phyloP scores from a whole-genome alignment of 2,329 filamentous ascomycete genomes.

The Calonectria ilicicola region DNA sequence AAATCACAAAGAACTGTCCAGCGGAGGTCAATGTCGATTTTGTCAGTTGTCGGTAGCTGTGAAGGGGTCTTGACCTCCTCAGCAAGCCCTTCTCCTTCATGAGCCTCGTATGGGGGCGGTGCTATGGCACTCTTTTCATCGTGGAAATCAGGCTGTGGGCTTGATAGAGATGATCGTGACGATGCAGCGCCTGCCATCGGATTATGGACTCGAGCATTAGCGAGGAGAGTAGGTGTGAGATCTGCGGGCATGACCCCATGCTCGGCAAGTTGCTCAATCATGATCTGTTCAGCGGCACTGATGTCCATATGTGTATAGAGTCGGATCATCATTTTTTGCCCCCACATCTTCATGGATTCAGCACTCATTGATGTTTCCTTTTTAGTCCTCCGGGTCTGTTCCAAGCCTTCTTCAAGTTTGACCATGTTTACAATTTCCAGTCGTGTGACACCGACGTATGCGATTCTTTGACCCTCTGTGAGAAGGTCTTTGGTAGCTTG shows the following conservation, averaged over 20 bases:
- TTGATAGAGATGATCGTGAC: constrained; percentile 30
- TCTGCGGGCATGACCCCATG: constrained; percentile 90
- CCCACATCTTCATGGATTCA: constrained; percentile 93
- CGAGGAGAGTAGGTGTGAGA: constrained; percentile 87
- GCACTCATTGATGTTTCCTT: constrained; percentile 77
- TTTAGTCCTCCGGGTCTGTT: constrained; percentile 73
- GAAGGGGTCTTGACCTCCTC: constrained; percentile 85
- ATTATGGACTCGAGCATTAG: constrained; percentile 93
- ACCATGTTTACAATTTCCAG: constrained; percentile 84
- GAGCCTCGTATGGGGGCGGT: constrained; percentile 71
- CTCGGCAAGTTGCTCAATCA: constrained; percentile 96
- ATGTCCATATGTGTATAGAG: constrained; percentile 98
- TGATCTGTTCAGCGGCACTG: constrained; percentile 88
- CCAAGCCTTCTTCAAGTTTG: constrained; percentile 72
- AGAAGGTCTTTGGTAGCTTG: constrained; percentile 95
- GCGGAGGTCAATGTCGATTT: constrained; percentile 93
- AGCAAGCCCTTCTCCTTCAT: constrained; percentile 77
- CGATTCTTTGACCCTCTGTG: constrained; percentile 94
- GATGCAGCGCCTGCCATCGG: constrained; percentile 74
- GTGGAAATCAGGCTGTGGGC: constrained; percentile 33
- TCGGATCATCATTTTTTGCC: constrained; percentile 97
- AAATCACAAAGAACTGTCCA: constrained; percentile 98
- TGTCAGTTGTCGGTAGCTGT: constrained; percentile 82
- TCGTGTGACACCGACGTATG: constrained; percentile 91
- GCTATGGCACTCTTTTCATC: constrained; percentile 63